Evolutionary conservation across 225 moss, liverwort and hornwort species (phyloP), one percentile per base, ranked within the genome.

Genomic region (Antitrichia curtipendula): DNA sequence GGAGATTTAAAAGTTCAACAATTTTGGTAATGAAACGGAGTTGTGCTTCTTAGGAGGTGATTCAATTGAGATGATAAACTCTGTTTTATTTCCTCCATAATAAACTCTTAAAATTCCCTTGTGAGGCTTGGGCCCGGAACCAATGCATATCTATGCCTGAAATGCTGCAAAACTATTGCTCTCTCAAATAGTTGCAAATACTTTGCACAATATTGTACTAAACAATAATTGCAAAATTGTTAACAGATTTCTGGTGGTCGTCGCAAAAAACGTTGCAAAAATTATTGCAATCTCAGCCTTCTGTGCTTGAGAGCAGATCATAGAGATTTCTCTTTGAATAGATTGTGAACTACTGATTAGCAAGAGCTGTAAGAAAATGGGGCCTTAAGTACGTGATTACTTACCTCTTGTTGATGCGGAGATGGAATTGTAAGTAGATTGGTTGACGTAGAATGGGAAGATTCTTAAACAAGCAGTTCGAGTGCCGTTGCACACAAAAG

Each of bases 401-500:
- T 85, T 70, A 89, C 94, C 94, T 54, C 9, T 89, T 50, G 86
- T 89, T 14, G 91, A 58, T 75, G 87, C 91, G 50, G 38, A 60
- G 49, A 94, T 57, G 52, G 23, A 34, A 9, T 83, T 85, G 50
- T 88, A 92, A 18, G n/a, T 77, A 16, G 92, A 80, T 77, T 92
- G 88, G 82, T 81, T 92, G 81, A 92, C 90, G 54, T 90, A 93
- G 56, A 47, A 40, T 32, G 54, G 80, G 32, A 66, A 52, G 14
- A 8, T 78, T 27, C 12, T 20, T 56, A 73, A 64, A 87, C 92
- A 92, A 60, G 78, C 88, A 6, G 4, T 69, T 59, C 8, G 43
- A 78, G 90, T 92, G 32, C 38, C 49, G 20, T 93, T 89, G 85
- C 94, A 94, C 79, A 94, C 91, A 72, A 91, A 91, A 15, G 88